Percentiles rank a stretch among this genome's conserved stretches.
Conservation (phyloP, 306 rosid genomes). For the Trifolium subterraneum region DNA sequence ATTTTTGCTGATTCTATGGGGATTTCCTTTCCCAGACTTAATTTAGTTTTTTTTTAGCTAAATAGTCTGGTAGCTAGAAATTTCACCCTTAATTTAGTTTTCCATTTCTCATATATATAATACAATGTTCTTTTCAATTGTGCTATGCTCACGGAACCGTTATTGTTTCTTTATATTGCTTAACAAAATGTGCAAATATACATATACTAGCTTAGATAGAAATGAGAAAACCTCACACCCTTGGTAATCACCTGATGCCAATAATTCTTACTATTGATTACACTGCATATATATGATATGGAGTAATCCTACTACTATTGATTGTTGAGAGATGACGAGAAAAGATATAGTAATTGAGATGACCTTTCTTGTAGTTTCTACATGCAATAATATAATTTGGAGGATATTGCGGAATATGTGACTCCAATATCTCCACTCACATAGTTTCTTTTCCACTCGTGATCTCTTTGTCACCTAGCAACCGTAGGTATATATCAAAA, state of each 20-base stretch:
- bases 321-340: conserved; percentile 33
- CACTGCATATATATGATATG: not conserved
- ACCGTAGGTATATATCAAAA: conserved; percentile 17
- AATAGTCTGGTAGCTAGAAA: no score
- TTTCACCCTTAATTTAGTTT: no score
- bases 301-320: not conserved
- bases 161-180: no score
- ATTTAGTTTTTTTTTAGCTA: no score
- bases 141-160: no score
- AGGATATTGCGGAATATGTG: conserved; percentile 56
- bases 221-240: conserved; percentile 18
- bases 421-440: conserved; percentile 47
- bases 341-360: conserved; percentile 42
- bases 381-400: conserved; percentile 45
- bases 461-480: conserved; percentile 49
- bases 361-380: conserved; percentile 27
- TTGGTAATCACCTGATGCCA: not conserved
- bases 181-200: no score
- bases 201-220: no score
- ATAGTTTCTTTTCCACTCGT: conserved; percentile 46
- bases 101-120: no score
- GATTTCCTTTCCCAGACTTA: no score
- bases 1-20: no score
- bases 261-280: conserved; percentile 1
- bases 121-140: no score